These are phyloP conservation scores for Aspergillus sclerotiicarbonarius DNA, from an alignment of 495 filamentous ascomycete species.

Conservation along the genomic window DNA sequence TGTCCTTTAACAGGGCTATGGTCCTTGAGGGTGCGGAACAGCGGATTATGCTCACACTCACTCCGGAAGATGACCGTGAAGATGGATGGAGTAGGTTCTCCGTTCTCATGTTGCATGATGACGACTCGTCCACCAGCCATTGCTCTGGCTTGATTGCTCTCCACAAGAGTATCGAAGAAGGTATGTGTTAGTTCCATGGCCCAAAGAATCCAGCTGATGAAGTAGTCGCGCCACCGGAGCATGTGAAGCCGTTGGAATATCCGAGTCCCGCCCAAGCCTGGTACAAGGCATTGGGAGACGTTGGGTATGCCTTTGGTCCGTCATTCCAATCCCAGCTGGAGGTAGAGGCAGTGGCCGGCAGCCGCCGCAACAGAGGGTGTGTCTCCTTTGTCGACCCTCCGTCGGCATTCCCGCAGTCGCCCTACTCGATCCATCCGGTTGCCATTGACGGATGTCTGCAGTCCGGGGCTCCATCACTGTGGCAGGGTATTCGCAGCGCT, in stretches of 20 bases:
- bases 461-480: neutral
- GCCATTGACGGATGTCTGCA: neutral
- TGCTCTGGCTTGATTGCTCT: too few relatives aligned
- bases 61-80: too few relatives aligned
- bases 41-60: too few relatives aligned
- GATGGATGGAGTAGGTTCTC: too few relatives aligned
- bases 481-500: too few relatives aligned
- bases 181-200: too few relatives aligned
- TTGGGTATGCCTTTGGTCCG: neutral
- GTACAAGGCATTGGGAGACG: neutral
- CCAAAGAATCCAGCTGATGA: too few relatives aligned
- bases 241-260: neutral
- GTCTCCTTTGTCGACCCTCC: neutral
- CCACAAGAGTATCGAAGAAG: too few relatives aligned
- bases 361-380: neutral
- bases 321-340: neutral
- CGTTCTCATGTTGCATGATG: too few relatives aligned
- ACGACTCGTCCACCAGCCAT: too few relatives aligned
- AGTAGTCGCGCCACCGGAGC: too few relatives aligned
- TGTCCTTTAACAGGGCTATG: neutral
- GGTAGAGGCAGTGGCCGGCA: neutral
- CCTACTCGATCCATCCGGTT: constrained; percentile 1
- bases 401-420: neutral
- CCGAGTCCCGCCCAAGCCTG: neutral
- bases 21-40: neutral